A percentile compares a stretch with the other conserved stretches of the same genome.
These are phyloP conservation scores for Fragaria ananassa DNA, from an alignment of 306 rosid genomes.

Conservation along the genomic window DNA sequence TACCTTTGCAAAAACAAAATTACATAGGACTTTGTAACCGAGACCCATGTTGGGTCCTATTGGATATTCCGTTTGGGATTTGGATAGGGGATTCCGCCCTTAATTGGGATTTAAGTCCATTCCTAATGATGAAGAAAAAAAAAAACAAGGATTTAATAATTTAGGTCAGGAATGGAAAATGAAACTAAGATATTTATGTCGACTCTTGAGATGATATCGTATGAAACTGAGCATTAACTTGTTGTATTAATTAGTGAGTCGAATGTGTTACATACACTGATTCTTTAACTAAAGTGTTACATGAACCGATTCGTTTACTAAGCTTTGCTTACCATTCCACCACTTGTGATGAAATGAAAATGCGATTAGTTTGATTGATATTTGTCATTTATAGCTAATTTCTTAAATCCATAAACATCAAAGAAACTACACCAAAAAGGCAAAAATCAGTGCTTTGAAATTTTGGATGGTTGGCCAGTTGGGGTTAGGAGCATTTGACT, in stretches of 20 bases:
- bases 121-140: no score
- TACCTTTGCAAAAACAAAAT: neutral
- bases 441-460: neutral
- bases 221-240: no score
- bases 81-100: slow-evolving; percentile 2
- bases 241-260: no score
- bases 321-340: neutral
- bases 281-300: no score
- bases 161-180: no score
- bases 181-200: no score
- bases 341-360: neutral
- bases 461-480: neutral
- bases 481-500: neutral
- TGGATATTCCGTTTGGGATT: neutral
- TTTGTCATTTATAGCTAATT: neutral
- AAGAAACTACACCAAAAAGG: neutral
- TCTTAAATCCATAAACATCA: neutral
- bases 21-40: neutral
- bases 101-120: neutral
- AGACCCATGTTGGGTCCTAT: neutral
- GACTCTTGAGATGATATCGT: no score
- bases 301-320: no score
- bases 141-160: no score
- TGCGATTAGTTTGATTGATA: neutral
- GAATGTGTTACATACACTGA: no score